These are phyloP conservation scores for Phytophthora tentaculata DNA, from an alignment of 352 stramenopile genomes.

Conservation along the genomic window DNA sequence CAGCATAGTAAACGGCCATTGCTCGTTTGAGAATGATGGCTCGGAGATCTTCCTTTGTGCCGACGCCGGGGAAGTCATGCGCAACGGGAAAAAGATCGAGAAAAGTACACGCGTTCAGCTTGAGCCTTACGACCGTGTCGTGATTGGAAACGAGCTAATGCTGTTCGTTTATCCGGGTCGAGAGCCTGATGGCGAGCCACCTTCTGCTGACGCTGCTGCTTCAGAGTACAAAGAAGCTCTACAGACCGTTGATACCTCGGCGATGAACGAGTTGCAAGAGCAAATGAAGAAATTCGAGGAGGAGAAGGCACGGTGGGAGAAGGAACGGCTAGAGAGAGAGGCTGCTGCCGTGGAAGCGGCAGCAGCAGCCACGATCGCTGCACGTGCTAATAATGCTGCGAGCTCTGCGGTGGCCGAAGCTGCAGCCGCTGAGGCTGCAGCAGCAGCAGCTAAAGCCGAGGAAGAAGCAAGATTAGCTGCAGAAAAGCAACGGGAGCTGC, in stretches of 20 bases:
- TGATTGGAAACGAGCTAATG: slow-evolving; percentile 89
- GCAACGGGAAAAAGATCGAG: slow-evolving; percentile 84
- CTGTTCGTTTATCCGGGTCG: slow-evolving; percentile 75
- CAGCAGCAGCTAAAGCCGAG: slow-evolving; percentile 45
- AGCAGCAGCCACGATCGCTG: slow-evolving; percentile 39
- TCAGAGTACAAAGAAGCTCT: slow-evolving; percentile 89
- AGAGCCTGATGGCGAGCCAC: slow-evolving; percentile 57
- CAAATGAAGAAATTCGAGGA: slow-evolving; percentile 92
- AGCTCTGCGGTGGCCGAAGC: slow-evolving; percentile 27
- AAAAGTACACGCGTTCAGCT: slow-evolving; percentile 51
- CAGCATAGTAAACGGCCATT: slow-evolving; percentile 91
- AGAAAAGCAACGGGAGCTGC: slow-evolving; percentile 67
- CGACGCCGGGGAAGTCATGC: slow-evolving; percentile 85
- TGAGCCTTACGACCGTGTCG: slow-evolving; percentile 72
- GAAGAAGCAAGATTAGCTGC: slow-evolving; percentile 36
- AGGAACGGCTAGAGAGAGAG: slow-evolving; percentile 70
- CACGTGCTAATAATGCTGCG: slow-evolving; percentile 24
- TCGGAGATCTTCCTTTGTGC: slow-evolving; percentile 60
- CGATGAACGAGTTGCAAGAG: slow-evolving; percentile 86
- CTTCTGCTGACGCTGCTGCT: slow-evolving; percentile 85
- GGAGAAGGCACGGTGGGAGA: slow-evolving; percentile 89
- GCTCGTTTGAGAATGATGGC: slow-evolving; percentile 65
- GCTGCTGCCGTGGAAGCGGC: slow-evolving; percentile 31
- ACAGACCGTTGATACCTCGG: slow-evolving; percentile 71
- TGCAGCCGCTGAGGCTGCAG: slow-evolving; percentile 44